Percentiles rank a stretch among this genome's conserved stretches.
phyloP scores from a whole-genome alignment of 2,329 filamentous ascomycete genomes.

The Diaporthe sp. region DNA sequence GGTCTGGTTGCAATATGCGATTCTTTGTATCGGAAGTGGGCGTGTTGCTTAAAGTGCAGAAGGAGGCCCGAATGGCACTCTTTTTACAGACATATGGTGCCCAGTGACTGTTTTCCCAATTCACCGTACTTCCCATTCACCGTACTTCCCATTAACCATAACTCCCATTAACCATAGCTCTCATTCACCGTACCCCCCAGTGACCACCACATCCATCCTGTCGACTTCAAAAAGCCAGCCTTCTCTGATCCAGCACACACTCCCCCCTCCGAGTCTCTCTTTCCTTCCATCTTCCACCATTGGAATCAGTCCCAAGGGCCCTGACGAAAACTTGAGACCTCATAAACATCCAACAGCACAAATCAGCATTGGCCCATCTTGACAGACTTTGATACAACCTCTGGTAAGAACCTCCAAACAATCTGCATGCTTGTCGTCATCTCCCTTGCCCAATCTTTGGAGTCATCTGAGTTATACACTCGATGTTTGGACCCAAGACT shows the following conservation, averaged over 20 bases:
- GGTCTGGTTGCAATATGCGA: too few species aligned
- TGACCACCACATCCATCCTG: not conserved
- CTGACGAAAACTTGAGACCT: not conserved
- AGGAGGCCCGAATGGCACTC: too few species aligned
- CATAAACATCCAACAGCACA: not conserved
- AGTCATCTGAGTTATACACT: not conserved
- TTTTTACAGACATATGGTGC: too few species aligned
- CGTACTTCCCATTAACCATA: too few species aligned
- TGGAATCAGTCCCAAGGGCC: not conserved
- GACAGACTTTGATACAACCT: not conserved
- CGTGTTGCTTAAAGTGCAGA: too few species aligned
- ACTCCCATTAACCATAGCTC: too few species aligned
- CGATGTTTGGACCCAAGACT: not conserved
- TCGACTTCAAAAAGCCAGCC: not conserved
- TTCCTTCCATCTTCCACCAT: not conserved
- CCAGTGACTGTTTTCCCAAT: too few species aligned
- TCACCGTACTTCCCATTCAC: too few species aligned
- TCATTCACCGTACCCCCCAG: not conserved
- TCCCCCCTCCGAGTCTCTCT: not conserved
- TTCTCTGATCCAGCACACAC: not conserved
- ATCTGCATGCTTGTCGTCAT: not conserved
- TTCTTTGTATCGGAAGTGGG: too few species aligned
- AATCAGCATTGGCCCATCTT: not conserved
- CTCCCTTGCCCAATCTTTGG: not conserved
- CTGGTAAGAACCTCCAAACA: not conserved